phyloP scores from a whole-genome alignment of 139 green algal species.

The Picochlorum sp. region DNA sequence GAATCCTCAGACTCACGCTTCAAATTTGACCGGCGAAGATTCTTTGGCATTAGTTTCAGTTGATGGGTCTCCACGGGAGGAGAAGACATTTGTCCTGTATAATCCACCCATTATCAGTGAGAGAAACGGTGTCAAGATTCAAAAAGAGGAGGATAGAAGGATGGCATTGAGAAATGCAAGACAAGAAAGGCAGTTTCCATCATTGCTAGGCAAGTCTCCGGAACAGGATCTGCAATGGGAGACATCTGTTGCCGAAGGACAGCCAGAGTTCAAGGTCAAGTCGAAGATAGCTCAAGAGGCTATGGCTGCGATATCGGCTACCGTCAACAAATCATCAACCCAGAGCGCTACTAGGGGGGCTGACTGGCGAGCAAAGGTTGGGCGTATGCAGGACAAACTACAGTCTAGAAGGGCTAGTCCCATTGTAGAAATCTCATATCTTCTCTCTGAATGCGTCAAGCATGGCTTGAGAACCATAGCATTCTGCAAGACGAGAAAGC shows the following conservation, averaged over 20 bases:
- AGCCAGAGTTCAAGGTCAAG: neutral
- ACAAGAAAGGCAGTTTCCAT: neutral
- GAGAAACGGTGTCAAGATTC: neutral
- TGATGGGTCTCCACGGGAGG: slow-evolving; percentile 72
- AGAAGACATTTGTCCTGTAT: slow-evolving; percentile 85
- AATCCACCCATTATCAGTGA: slow-evolving; percentile 70
- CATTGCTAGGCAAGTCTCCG: neutral
- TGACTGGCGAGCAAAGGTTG: neutral
- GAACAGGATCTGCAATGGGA: neutral
- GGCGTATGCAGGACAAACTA: neutral
- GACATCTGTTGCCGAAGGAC: neutral
- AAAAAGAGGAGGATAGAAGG: neutral
- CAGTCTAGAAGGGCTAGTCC: slow-evolving; percentile 32
- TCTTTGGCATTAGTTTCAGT: slow-evolving; percentile 40
- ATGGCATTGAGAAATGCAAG: neutral
- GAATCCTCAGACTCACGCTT: slow-evolving; percentile 69
- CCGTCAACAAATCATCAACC: neutral
- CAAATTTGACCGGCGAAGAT: slow-evolving; percentile 41
- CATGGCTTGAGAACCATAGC: slow-evolving; percentile 85
- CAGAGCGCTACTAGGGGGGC: neutral
- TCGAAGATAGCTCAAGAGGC: neutral
- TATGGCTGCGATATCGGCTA: neutral
- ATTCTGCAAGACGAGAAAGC: slow-evolving; percentile 93
- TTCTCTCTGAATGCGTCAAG: slow-evolving; percentile 37
- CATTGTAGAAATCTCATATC: slow-evolving; percentile 79